Evolutionary conservation across 768 basidiomycete genomes (phyloP).

Genomic region (Xerocomus spinulosus): DNA sequence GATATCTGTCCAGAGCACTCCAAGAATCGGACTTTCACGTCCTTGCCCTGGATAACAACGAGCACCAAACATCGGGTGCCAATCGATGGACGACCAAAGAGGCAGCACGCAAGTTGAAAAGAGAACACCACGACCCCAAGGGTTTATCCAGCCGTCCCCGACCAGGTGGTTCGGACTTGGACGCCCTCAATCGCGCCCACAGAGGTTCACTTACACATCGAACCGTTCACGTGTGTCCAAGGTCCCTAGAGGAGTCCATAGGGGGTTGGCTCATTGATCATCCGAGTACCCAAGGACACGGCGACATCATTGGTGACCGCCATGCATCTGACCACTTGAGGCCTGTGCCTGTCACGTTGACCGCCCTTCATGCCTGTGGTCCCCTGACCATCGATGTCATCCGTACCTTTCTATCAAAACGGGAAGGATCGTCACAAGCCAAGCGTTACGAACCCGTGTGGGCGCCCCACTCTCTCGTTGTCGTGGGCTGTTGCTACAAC

Average conservation of each 20-base stretch:
- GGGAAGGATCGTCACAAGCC: conserved; percentile 5
- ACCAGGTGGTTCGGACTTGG: conserved; percentile 1
- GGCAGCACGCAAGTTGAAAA: conserved; percentile 15
- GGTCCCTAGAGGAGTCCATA: conserved; percentile 42
- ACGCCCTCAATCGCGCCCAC: not conserved
- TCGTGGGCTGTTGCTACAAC: conserved; percentile 81
- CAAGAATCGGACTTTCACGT: conserved; percentile 39
- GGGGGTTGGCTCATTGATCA: conserved; percentile 47
- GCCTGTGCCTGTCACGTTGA: conserved; percentile 48
- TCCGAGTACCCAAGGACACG: not conserved
- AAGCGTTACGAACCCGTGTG: conserved; percentile 30
- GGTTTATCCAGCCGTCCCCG: not conserved
- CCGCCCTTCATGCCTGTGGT: conserved; percentile 74
- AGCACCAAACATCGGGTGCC: conserved; percentile 56
- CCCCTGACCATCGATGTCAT: conserved; percentile 65
- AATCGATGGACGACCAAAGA: conserved; percentile 37
- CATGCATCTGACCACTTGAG: not conserved
- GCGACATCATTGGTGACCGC: not conserved
- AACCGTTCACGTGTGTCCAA: conserved; percentile 51
- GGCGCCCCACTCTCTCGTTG: conserved; percentile 49
- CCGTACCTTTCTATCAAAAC: conserved; percentile 44
- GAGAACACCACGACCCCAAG: conserved; percentile 3
- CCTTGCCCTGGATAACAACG: conserved; percentile 64
- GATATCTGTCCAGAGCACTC: conserved; percentile 56
- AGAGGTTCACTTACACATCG: conserved; percentile 47